A percentile compares a stretch with the other conserved stretches of the same genome.
phyloP scores from a whole-genome alignment of 441 rosid genomes.

The Macaranga tanarius region DNA sequence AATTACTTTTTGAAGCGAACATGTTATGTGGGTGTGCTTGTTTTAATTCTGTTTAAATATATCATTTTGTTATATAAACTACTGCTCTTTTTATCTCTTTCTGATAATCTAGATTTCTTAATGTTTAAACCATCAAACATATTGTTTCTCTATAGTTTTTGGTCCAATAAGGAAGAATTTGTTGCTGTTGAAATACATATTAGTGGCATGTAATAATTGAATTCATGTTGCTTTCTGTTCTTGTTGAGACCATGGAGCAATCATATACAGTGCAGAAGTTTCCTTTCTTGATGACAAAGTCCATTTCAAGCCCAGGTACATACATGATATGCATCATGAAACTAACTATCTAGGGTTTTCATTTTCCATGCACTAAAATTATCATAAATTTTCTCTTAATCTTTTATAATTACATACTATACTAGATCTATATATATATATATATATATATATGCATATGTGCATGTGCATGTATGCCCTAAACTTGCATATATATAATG shows the following conservation, averaged over 20 bases:
- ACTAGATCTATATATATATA: background rate
- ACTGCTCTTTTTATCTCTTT: background rate
- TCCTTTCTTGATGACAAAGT: background rate
- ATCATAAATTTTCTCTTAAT: background rate
- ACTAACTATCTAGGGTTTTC: constrained; percentile 20
- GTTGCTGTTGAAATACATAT: background rate
- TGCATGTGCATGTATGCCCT: background rate
- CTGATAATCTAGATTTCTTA: background rate
- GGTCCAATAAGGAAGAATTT: background rate
- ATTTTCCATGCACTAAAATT: background rate
- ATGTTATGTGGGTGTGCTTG: background rate
- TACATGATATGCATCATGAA: background rate
- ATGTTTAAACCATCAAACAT: background rate
- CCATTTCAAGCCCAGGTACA: constrained; percentile 1
- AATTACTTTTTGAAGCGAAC: background rate
- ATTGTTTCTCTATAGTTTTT: background rate
- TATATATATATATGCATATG: background rate
- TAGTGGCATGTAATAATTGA: background rate
- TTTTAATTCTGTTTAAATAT: background rate
- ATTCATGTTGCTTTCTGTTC: constrained; percentile 6
- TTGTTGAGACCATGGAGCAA: constrained; percentile 11
- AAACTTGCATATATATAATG: background rate
- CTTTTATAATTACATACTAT: background rate
- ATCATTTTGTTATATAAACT: background rate
- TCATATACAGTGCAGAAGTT: constrained; percentile 8